phyloP scores from a whole-genome alignment of 2,329 filamentous ascomycete species.

The Huntiella decipiens region DNA sequence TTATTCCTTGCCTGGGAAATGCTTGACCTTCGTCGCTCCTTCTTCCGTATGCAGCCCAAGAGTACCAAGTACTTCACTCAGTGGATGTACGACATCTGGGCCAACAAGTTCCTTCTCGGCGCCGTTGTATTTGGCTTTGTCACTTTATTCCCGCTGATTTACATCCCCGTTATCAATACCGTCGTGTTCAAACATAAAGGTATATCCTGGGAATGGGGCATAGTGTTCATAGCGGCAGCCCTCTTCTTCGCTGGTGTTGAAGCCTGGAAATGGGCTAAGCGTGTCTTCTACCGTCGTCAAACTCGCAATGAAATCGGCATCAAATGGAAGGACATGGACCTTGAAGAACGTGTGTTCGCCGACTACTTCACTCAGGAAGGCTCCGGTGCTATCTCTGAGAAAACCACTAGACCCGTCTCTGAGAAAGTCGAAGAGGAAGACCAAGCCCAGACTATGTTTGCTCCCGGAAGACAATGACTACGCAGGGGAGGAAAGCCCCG shows the following conservation, averaged over 20 bases:
- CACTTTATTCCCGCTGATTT: slow-evolving; percentile 32
- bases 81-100: slow-evolving; percentile 49
- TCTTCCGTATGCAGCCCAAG: slow-evolving; percentile 54
- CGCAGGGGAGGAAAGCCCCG: slow-evolving; percentile 13
- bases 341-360: slow-evolving; percentile 23
- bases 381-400: neutral
- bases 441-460: slow-evolving; percentile 3
- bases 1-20: slow-evolving; percentile 66
- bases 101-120: slow-evolving; percentile 55
- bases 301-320: slow-evolving; percentile 14
- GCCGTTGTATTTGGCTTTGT: slow-evolving; percentile 32
- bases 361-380: slow-evolving; percentile 17
- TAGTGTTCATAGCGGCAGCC: slow-evolving; percentile 33
- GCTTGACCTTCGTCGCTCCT: slow-evolving; percentile 50
- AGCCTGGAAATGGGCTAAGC: slow-evolving; percentile 39
- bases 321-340: slow-evolving; percentile 21
- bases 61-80: slow-evolving; percentile 42
- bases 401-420: neutral
- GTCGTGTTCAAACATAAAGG: slow-evolving; percentile 40
- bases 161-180: slow-evolving; percentile 40
- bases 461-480: slow-evolving; percentile 12
- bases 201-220: slow-evolving; percentile 44
- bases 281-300: slow-evolving; percentile 21
- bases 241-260: slow-evolving; percentile 41
- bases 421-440: neutral